Percentiles rank a stretch among this genome's conserved stretches.
Evolutionary conservation across 352 stramenopile species (phyloP).

Genomic region (Thraustotheca clavata): DNA sequence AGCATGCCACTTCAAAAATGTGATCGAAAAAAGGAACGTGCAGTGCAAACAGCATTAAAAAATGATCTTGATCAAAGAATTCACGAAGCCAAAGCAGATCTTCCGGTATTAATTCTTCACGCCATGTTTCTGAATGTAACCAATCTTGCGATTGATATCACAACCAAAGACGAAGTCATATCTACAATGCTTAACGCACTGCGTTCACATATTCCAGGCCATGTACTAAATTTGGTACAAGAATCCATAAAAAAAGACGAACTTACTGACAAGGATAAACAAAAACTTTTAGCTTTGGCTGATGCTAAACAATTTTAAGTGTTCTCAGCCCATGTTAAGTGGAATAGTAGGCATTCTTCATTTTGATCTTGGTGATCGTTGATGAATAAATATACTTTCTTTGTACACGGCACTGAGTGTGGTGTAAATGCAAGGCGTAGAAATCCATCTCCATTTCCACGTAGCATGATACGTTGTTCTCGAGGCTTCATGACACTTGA

Average conservation of each 20-base stretch:
- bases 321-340: slow-evolving; percentile 39
- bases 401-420: slow-evolving; percentile 31
- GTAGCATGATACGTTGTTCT: slow-evolving; percentile 38
- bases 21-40: slow-evolving; percentile 74
- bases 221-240: too few species aligned
- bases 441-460: slow-evolving; percentile 15
- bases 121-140: neutral
- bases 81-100: neutral
- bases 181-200: too few species aligned
- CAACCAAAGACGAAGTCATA: too few species aligned
- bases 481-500: slow-evolving; percentile 58
- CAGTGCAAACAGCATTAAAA: slow-evolving; percentile 33
- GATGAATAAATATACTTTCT: slow-evolving; percentile 86
- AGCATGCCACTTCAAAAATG: slow-evolving; percentile 70
- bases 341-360: slow-evolving; percentile 90
- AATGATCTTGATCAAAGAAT: neutral
- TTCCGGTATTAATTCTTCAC: neutral
- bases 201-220: too few species aligned
- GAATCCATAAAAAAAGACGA: too few species aligned
- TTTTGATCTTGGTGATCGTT: slow-evolving; percentile 89
- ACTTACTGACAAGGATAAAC: too few species aligned
- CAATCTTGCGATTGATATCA: neutral
- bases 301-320: too few species aligned
- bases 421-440: slow-evolving; percentile 21
- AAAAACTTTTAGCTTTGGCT: too few species aligned